These are phyloP conservation scores for Pleurotus citrinopileatus DNA, from an alignment of 768 basidiomycete species.

Conservation along the genomic window DNA sequence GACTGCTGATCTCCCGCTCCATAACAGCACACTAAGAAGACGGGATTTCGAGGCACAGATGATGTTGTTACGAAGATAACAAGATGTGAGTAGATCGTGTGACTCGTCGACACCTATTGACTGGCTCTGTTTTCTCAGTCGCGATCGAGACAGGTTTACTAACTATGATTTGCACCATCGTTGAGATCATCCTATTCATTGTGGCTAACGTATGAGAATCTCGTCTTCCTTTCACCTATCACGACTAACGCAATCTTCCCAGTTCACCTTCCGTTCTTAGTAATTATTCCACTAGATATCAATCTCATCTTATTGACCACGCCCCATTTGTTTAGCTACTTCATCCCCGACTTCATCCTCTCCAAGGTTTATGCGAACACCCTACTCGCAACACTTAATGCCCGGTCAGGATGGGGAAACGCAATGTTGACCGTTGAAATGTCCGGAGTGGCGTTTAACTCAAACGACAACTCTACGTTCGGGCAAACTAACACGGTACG, in stretches of 20 bases:
- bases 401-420: background rate
- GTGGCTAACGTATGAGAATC: conserved; percentile 14
- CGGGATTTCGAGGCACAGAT: conserved; percentile 14
- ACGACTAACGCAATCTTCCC: background rate
- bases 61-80: conserved; percentile 19
- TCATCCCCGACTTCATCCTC: conserved; percentile 17
- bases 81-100: conserved; percentile 14
- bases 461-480: background rate
- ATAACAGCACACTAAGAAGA: conserved; percentile 13
- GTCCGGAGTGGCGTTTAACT: background rate
- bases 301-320: background rate
- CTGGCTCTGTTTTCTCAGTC: too few species aligned
- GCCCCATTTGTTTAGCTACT: conserved; percentile 13
- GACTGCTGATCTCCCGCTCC: too few species aligned
- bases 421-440: background rate
- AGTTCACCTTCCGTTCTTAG: conserved; percentile 12
- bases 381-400: conserved; percentile 18
- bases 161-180: conserved; percentile 16
- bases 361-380: conserved; percentile 19
- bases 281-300: background rate
- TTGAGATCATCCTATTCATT: conserved; percentile 15
- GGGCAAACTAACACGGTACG: background rate
- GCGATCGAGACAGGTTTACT: conserved; percentile 19
- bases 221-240: background rate
- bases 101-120: too few species aligned